A percentile compares a stretch with the other conserved stretches of the same genome.
phyloP scores from a whole-genome alignment of 2,329 filamentous ascomycete species.

The Stagonosporopsis chrysanthemi region DNA sequence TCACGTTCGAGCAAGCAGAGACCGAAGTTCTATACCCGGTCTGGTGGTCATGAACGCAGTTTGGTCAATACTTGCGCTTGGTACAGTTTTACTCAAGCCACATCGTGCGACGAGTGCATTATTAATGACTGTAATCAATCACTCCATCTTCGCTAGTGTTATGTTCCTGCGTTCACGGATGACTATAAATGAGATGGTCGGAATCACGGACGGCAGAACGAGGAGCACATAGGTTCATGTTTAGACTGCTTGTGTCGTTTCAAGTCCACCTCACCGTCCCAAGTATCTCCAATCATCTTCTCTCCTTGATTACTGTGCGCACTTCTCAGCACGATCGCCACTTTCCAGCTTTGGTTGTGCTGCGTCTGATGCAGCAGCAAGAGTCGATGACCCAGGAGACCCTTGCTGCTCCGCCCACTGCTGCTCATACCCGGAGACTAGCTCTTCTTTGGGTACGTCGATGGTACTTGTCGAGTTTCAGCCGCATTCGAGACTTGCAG shows the following conservation, averaged over 20 bases:
- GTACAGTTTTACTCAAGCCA: conserved; percentile 21
- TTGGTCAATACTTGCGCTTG: conserved; percentile 23
- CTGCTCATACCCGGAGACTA: background rate
- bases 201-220: background rate
- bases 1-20: conserved; percentile 21
- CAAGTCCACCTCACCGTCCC: no score
- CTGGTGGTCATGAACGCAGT: conserved; percentile 24
- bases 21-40: conserved; percentile 14
- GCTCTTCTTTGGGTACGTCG: background rate
- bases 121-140: conserved; percentile 27
- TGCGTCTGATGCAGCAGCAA: no score
- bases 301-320: no score
- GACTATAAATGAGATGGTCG: conserved; percentile 2
- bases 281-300: no score
- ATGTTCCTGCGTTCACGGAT: conserved; percentile 9
- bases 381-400: background rate
- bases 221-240: background rate
- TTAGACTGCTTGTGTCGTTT: no score
- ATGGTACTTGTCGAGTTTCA: no score
- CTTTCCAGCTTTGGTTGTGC: no score
- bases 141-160: conserved; percentile 21
- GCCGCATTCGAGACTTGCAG: no score
- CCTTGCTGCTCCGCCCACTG: background rate
- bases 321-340: no score
- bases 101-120: conserved; percentile 23